Conservation (phyloP, 2,329 filamentous ascomycete genomes). For the Diaporthe ilicicola region DNA sequence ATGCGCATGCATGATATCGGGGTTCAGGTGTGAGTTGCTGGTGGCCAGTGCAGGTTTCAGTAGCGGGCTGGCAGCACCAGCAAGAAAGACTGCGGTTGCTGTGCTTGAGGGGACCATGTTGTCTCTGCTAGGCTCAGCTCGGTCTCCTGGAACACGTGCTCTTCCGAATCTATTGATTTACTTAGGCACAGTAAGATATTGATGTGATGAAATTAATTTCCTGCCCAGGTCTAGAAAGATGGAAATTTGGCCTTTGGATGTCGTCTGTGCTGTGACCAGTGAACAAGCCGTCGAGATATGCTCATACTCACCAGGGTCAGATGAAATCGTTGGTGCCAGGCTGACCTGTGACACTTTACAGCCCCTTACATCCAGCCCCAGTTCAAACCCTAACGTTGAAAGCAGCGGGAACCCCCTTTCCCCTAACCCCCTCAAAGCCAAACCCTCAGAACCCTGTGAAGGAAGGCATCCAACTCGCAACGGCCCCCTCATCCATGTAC, state of each 20-base stretch:
- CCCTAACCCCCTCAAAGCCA: no score
- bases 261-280: neutral
- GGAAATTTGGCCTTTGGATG: neutral
- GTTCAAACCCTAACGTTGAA: neutral
- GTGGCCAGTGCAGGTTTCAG: slow-evolving; percentile 6
- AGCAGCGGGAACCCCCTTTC: neutral
- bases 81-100: neutral
- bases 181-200: neutral
- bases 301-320: neutral
- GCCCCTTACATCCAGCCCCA: slow-evolving; percentile 7
- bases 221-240: no score
- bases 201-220: neutral
- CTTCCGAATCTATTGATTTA: neutral
- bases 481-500: no score
- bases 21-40: neutral
- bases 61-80: slow-evolving; percentile 14
- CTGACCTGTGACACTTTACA: slow-evolving; percentile 6
- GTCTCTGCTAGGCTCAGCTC: neutral
- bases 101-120: neutral
- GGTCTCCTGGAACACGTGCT: no score
- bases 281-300: neutral
- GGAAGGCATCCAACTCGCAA: no score
- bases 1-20: neutral
- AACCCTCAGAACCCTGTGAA: no score
- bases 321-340: neutral